phyloP scores from a whole-genome alignment of 257 asterid genomes.

The Echium plantagineum region DNA sequence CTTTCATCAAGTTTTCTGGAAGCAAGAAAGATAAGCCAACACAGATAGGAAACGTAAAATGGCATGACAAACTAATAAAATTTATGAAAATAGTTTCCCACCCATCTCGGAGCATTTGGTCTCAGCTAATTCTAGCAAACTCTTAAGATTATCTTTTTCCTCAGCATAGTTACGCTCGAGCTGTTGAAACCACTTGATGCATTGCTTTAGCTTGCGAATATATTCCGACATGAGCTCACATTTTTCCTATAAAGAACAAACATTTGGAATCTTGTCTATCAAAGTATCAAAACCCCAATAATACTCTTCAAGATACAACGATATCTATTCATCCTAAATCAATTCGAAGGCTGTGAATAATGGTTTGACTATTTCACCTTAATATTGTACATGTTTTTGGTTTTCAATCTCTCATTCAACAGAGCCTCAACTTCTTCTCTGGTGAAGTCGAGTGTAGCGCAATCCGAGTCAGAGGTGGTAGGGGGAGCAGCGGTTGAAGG shows the following conservation, averaged over 20 bases:
- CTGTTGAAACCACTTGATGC: slow-evolving; percentile 61
- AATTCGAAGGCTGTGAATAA: no score
- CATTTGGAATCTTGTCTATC: not conserved
- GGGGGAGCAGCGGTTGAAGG: slow-evolving; percentile 52
- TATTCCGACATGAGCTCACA: slow-evolving; percentile 42
- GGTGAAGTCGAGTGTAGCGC: slow-evolving; percentile 41
- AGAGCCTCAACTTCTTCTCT: slow-evolving; percentile 65
- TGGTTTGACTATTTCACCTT: slow-evolving; percentile 28
- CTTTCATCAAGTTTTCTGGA: slow-evolving; percentile 58
- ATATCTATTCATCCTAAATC: no score
- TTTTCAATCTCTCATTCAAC: slow-evolving; percentile 56
- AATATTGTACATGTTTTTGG: slow-evolving; percentile 47
- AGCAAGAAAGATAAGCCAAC: not conserved
- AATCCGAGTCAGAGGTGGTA: slow-evolving; percentile 54
- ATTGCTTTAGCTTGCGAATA: slow-evolving; percentile 48
- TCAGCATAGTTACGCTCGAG: slow-evolving; percentile 36
- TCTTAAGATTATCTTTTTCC: slow-evolving; percentile 39
- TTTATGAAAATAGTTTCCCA: not conserved
- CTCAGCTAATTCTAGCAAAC: slow-evolving; percentile 42
- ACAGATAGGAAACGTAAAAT: not conserved
- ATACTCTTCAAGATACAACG: no score
- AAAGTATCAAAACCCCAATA: no score
- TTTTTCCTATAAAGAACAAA: slow-evolving; percentile 44
- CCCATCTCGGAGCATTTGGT: slow-evolving; percentile 25
- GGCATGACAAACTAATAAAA: not conserved